A percentile compares a stretch with the other conserved stretches of the same genome.
Conservation (phyloP, 805 yeast genomes). For the Sungouiozyma intestinalis region DNA sequence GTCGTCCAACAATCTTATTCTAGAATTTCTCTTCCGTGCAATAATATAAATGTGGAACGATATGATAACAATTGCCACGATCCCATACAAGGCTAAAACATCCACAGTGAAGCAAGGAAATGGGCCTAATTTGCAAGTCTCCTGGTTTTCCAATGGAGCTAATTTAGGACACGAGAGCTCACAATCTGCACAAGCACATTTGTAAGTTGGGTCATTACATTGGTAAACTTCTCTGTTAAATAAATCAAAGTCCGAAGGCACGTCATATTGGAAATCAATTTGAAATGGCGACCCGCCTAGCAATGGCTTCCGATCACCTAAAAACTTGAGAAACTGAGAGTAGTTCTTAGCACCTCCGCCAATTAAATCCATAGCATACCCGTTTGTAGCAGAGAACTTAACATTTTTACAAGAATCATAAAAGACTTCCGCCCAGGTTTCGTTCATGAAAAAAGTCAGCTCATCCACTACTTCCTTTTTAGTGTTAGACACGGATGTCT, state of each 20-base stretch:
- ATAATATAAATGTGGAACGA: constrained; percentile 12
- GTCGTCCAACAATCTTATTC: constrained; percentile 6
- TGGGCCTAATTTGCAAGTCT: constrained; percentile 44
- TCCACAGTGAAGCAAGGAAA: constrained; percentile 68
- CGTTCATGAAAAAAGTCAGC: constrained; percentile 50
- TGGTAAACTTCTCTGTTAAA: constrained; percentile 19
- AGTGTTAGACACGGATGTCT: constrained; percentile 29
- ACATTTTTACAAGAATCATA: constrained; percentile 81
- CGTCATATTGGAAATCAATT: constrained; percentile 57
- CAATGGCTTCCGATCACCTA: constrained; percentile 90
- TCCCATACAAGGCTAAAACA: constrained; percentile 42
- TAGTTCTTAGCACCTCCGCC: constrained; percentile 93
- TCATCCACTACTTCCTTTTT: constrained; percentile 60
- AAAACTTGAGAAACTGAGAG: constrained; percentile 64
- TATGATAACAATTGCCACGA: constrained; percentile 11
- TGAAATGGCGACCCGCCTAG: constrained; percentile 96
- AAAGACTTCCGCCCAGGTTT: constrained; percentile 49
- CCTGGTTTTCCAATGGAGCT: constrained; percentile 32
- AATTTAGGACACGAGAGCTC: constrained; percentile 66
- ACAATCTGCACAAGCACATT: constrained; percentile 90
- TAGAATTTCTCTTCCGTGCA: background rate
- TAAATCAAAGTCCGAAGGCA: constrained; percentile 7
- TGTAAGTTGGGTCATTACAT: constrained; percentile 56
- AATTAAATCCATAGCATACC: constrained; percentile 89
- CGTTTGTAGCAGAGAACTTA: constrained; percentile 90